Conservation (phyloP, 2,329 filamentous ascomycete genomes). For the Xylariaceae sp. region DNA sequence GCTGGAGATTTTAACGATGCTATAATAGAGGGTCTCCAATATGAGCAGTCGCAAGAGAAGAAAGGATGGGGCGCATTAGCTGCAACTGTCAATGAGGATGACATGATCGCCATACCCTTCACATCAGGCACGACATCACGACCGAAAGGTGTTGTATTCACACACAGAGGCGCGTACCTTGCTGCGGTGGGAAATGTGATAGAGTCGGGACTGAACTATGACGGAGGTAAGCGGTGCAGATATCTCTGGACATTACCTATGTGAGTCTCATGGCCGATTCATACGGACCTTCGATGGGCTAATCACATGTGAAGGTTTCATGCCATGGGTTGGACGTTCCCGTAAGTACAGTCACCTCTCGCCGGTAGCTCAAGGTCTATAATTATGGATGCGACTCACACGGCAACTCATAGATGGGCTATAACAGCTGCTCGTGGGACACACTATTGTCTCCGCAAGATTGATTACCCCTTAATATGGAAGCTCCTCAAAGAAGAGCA, state of each 20-base stretch:
- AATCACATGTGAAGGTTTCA: slow-evolving; percentile 48
- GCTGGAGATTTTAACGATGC: slow-evolving; percentile 80
- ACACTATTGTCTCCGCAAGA: slow-evolving; percentile 89
- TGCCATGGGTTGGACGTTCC: slow-evolving; percentile 77
- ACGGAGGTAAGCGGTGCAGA: slow-evolving; percentile 60
- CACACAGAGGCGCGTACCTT: slow-evolving; percentile 82
- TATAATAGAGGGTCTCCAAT: slow-evolving; percentile 71
- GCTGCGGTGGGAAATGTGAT: slow-evolving; percentile 81
- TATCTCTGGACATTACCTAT: slow-evolving; percentile 93
- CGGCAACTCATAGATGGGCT: slow-evolving; percentile 54
- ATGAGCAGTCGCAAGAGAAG: slow-evolving; percentile 62
- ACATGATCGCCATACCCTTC: slow-evolving; percentile 82
- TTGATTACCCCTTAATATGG: slow-evolving; percentile 95
- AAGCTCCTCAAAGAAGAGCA: slow-evolving; percentile 76
- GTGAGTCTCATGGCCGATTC: slow-evolving; percentile 49
- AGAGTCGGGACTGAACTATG: slow-evolving; percentile 77
- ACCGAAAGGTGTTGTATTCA: slow-evolving; percentile 92
- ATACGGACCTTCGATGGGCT: not conserved
- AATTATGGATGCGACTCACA: too few species aligned
- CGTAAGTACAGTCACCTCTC: slow-evolving; percentile 33
- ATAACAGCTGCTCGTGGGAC: slow-evolving; percentile 92
- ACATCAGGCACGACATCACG: slow-evolving; percentile 88
- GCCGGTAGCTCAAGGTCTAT: too few species aligned
- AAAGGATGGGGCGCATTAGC: slow-evolving; percentile 75
- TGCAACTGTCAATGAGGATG: slow-evolving; percentile 71